Evolutionary conservation across 1,284 basidiomycete genomes (phyloP).

Genomic region (Puccinia coronata): DNA sequence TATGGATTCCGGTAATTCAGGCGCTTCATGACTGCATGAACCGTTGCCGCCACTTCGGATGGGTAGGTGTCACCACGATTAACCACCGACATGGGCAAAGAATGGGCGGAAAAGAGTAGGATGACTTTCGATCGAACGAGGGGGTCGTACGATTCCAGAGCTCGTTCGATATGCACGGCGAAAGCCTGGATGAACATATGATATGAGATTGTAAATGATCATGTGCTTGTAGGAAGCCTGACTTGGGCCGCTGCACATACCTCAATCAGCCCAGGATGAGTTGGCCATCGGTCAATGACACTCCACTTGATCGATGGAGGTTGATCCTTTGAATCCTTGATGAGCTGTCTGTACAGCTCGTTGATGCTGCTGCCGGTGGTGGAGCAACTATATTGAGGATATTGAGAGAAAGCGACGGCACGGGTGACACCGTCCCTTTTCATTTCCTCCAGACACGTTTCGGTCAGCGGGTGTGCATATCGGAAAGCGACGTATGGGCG

Average conservation of each 20-base stretch:
- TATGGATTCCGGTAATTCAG: conserved; percentile 78
- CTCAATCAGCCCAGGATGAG: conserved; percentile 88
- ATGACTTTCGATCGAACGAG: conserved; percentile 72
- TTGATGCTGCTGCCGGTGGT: conserved; percentile 97
- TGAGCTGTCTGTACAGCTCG: conserved; percentile 71
- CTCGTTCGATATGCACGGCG: conserved; percentile 79
- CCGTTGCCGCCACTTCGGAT: conserved; percentile 90
- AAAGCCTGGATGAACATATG: conserved; percentile 68
- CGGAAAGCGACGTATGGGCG: conserved; percentile 94
- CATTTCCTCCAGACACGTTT: conserved; percentile 80
- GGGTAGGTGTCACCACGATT: conserved; percentile 98
- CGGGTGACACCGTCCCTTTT: conserved; percentile 84
- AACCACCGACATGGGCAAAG: conserved; percentile 92
- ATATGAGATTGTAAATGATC: conserved; percentile 18
- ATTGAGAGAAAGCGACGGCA: conserved; percentile 96
- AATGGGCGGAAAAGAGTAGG: conserved; percentile 95
- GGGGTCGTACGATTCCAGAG: conserved; percentile 77
- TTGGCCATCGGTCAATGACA: conserved; percentile 97
- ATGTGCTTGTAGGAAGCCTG: not conserved
- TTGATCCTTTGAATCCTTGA: conserved; percentile 61
- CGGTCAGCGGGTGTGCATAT: conserved; percentile 86
- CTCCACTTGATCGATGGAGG: conserved; percentile 82
- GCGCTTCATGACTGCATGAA: conserved; percentile 82
- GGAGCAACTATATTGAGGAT: conserved; percentile 97
- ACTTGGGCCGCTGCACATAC: conserved; percentile 62